Evolutionary conservation across 805 yeast species (phyloP).

Genomic region (Candida broadrunensis): DNA sequence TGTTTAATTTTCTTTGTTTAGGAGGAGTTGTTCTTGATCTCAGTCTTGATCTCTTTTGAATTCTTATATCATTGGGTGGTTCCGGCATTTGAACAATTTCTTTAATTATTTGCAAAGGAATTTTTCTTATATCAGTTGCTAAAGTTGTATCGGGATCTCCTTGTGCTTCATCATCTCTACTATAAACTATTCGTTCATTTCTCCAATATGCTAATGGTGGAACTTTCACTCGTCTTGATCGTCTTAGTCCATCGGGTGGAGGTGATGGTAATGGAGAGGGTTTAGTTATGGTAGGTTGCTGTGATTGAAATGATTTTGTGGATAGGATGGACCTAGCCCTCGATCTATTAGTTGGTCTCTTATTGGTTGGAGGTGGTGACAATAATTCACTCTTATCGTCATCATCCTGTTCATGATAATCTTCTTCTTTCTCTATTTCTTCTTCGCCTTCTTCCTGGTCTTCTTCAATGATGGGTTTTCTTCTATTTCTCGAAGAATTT

Average conservation of each 20-base stretch:
- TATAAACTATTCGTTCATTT: conserved; percentile 70
- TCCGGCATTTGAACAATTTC: conserved; percentile 55
- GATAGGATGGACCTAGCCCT: conserved; percentile 1
- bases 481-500: conserved; percentile 1
- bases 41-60: conserved; percentile 9
- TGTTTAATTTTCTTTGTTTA: conserved; percentile 5
- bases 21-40: conserved; percentile 11
- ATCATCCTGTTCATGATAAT: conserved; percentile 7
- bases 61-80: not conserved
- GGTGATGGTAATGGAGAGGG: conserved; percentile 40
- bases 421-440: not conserved
- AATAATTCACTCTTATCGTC: conserved; percentile 6
- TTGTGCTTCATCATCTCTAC: conserved; percentile 27
- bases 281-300: conserved; percentile 3
- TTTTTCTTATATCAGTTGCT: conserved; percentile 27
- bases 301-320: not conserved
- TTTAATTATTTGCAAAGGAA: conserved; percentile 54
- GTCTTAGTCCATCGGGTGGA: conserved; percentile 50
- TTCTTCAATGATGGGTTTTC: not conserved
- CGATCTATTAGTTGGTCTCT: conserved; percentile 8
- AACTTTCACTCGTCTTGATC: conserved; percentile 63
- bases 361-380: conserved; percentile 10
- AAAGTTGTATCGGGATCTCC: conserved; percentile 43
- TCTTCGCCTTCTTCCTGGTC: not conserved
- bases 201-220: conserved; percentile 83